A percentile compares a stretch with the other conserved stretches of the same genome.
Evolutionary conservation across 2,329 filamentous ascomycete genomes (phyloP).

Genomic region (Trichoderma endophyticum): DNA sequence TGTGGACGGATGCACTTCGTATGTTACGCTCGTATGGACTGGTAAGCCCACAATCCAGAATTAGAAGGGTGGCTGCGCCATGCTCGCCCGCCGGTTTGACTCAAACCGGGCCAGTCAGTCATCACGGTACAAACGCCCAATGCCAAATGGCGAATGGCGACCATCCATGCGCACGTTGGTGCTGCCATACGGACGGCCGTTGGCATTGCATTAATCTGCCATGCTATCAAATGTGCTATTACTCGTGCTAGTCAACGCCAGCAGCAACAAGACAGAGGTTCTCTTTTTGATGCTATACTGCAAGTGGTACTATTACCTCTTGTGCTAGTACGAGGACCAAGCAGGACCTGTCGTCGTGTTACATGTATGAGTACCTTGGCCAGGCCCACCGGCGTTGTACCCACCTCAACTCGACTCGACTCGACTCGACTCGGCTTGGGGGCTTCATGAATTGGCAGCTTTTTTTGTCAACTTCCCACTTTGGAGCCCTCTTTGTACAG

Average conservation of each 20-base stretch:
- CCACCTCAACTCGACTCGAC: background rate
- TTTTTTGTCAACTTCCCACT: constrained; percentile 8
- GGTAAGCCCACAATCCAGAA: constrained; percentile 31
- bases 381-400: background rate
- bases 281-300: background rate
- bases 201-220: background rate
- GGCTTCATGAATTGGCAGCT: background rate
- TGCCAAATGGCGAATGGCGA: background rate
- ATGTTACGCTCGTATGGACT: constrained; percentile 9
- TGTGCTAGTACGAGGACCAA: background rate
- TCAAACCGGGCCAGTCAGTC: constrained; percentile 9
- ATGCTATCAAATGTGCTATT: background rate
- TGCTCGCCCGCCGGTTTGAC: constrained; percentile 23
- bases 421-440: background rate
- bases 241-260: background rate
- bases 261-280: background rate
- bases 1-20: constrained; percentile 8
- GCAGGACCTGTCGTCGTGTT: background rate
- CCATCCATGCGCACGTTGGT: background rate
- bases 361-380: background rate
- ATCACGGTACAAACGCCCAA: background rate
- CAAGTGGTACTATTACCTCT: background rate
- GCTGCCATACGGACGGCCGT: background rate
- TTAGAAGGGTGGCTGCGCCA: constrained; percentile 38
- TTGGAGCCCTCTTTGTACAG: background rate